Conservation (phyloP, 768 basidiomycete species). For the Termitomyces sp. region DNA sequence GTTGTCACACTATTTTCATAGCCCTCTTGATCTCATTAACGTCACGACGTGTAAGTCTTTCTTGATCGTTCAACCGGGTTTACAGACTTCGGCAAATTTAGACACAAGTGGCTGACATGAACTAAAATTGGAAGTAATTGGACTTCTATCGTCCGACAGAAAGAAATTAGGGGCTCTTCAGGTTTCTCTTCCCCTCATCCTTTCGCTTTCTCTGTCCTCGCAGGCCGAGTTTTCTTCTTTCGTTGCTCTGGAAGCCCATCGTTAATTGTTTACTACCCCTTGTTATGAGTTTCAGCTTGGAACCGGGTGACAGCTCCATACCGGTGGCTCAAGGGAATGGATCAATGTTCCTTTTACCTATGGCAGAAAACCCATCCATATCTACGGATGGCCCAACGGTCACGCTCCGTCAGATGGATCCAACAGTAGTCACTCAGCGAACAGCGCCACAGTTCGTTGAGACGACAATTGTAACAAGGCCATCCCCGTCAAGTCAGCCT, state of each 20-base stretch:
- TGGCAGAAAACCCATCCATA: background rate
- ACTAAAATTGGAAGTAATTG: background rate
- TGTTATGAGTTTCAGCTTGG: constrained; percentile 1
- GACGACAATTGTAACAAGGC: background rate
- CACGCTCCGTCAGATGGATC: background rate
- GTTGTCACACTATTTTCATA: no score
- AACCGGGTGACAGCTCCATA: background rate
- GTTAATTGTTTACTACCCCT: background rate
- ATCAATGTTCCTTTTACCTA: background rate
- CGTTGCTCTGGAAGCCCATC: constrained; percentile 14
- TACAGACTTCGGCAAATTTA: background rate
- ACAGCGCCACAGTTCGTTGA: constrained; percentile 5
- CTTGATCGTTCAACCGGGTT: background rate
- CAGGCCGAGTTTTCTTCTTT: constrained; percentile 17
- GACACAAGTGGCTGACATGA: constrained; percentile 6
- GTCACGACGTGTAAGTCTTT: background rate
- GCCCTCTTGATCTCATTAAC: background rate
- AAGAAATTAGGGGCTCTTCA: background rate
- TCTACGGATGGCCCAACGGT: background rate
- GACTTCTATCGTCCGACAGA: background rate
- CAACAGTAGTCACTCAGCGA: background rate
- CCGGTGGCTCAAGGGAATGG: background rate
- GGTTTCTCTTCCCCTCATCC: background rate
- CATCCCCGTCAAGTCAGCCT: constrained; percentile 5
- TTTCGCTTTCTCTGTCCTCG: constrained; percentile 10